Evolutionary conservation across 2,329 filamentous ascomycete genomes (phyloP).

Genomic region (Sarocladium brachiariae): DNA sequence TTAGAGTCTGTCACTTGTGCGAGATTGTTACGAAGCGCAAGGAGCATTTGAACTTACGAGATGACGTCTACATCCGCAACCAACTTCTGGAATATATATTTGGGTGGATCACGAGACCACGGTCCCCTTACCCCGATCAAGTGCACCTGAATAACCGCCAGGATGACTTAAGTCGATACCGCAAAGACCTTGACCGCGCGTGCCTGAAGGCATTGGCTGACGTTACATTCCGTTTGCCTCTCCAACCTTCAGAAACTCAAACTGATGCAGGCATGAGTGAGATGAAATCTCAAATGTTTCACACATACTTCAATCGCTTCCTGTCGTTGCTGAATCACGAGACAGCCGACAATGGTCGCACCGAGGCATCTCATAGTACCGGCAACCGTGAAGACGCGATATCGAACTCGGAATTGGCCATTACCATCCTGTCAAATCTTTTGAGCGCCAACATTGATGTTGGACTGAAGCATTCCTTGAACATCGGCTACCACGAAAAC

Average conservation of each 20-base stretch:
- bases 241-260: slow-evolving; percentile 59
- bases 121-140: slow-evolving; percentile 41
- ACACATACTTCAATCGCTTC: slow-evolving; percentile 64
- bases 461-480: slow-evolving; percentile 61
- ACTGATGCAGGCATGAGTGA: slow-evolving; percentile 61
- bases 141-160: slow-evolving; percentile 35
- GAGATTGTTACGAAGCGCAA: slow-evolving; percentile 60
- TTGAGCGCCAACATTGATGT: slow-evolving; percentile 67
- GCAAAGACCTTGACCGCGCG: slow-evolving; percentile 59
- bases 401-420: slow-evolving; percentile 55
- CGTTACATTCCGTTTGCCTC: slow-evolving; percentile 57
- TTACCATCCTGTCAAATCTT: slow-evolving; percentile 61
- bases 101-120: slow-evolving; percentile 59
- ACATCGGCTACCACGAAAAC: slow-evolving; percentile 65
- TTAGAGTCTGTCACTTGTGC: slow-evolving; percentile 61
- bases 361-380: slow-evolving; percentile 24
- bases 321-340: slow-evolving; percentile 58
- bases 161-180: slow-evolving; percentile 52
- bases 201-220: slow-evolving; percentile 59
- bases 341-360: slow-evolving; percentile 30
- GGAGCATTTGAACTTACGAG: slow-evolving; percentile 60
- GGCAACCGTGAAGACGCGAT: slow-evolving; percentile 44
- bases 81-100: slow-evolving; percentile 62
- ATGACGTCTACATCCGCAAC: slow-evolving; percentile 63
- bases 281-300: slow-evolving; percentile 64